phyloP scores from a whole-genome alignment of 2,329 filamentous ascomycete genomes.

The Diaporthe helianthi region DNA sequence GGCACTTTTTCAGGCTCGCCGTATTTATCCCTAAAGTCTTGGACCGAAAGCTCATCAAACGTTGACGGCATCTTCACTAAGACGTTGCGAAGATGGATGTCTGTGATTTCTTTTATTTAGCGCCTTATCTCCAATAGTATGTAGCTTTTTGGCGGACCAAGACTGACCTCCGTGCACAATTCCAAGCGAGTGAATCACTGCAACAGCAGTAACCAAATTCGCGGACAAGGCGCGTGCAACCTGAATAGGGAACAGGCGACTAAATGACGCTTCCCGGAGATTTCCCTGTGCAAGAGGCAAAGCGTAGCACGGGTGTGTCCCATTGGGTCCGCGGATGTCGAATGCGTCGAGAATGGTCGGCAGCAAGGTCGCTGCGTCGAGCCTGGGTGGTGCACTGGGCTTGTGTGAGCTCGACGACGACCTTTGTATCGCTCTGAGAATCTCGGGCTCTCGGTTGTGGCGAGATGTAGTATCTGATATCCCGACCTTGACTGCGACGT shows the following conservation, averaged over 20 bases:
- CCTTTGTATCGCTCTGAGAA: not conserved
- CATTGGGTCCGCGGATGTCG: not conserved
- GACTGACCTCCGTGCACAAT: constrained; percentile 14
- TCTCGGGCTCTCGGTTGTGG: not conserved
- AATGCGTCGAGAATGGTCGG: constrained; percentile 5
- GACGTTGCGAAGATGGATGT: constrained; percentile 16
- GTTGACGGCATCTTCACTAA: constrained; percentile 1
- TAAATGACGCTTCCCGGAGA: constrained; percentile 41
- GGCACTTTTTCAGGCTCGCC: constrained; percentile 15
- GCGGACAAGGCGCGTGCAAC: constrained; percentile 43
- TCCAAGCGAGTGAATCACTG: not conserved
- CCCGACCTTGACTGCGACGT: constrained; percentile 34
- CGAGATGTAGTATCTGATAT: not conserved
- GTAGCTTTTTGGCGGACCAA: accelerated
- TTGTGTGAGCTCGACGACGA: not conserved
- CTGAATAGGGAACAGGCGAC: constrained; percentile 37
- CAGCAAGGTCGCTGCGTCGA: not conserved
- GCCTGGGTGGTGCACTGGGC: no score
- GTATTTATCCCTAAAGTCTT: not conserved
- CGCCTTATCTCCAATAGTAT: no score
- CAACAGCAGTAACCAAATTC: constrained; percentile 35
- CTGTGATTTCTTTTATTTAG: not conserved
- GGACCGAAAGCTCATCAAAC: constrained; percentile 6
- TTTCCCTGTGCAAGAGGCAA: constrained; percentile 39
- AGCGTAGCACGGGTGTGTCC: constrained; percentile 1